phyloP scores from a whole-genome alignment of 345 rosid species.

The Corymbia maculata region DNA sequence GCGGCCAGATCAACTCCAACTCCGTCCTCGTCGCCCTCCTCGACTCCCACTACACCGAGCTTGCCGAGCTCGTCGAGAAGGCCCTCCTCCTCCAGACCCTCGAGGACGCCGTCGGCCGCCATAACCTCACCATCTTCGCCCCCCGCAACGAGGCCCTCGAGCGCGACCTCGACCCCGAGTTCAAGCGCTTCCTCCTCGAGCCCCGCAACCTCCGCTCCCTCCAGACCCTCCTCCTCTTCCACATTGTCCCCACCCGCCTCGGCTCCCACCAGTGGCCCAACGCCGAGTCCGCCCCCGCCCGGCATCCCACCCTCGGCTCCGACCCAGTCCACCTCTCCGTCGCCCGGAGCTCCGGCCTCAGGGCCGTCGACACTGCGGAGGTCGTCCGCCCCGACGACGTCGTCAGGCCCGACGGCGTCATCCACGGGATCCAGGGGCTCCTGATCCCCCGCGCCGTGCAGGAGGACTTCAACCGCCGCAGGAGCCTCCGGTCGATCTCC shows the following conservation, averaged over 20 bases:
- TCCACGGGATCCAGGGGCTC: conserved; percentile 56
- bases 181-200: conserved; percentile 85
- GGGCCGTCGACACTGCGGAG: conserved; percentile 33
- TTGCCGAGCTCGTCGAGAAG: conserved; percentile 83
- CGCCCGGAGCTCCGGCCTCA: conserved; percentile 13
- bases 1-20: conserved; percentile 65
- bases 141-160: conserved; percentile 83
- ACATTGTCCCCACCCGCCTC: conserved; percentile 63
- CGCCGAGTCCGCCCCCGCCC: conserved; percentile 3
- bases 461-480: conserved; percentile 55
- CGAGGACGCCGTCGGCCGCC: conserved; percentile 72
- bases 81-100: conserved; percentile 85
- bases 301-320: conserved; percentile 38
- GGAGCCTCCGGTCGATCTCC: conserved; percentile 47
- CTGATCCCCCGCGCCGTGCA: conserved; percentile 58
- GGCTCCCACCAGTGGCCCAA: conserved; percentile 46
- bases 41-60: conserved; percentile 89
- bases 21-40: conserved; percentile 92
- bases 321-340: conserved; percentile 37
- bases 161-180: conserved; percentile 74
- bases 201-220: conserved; percentile 81
- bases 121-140: conserved; percentile 91
- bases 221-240: conserved; percentile 62
- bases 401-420: conserved; percentile 60
- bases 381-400: conserved; percentile 37